Conservation (phyloP, 352 stramenopile species). For the Pythium monospermum region DNA sequence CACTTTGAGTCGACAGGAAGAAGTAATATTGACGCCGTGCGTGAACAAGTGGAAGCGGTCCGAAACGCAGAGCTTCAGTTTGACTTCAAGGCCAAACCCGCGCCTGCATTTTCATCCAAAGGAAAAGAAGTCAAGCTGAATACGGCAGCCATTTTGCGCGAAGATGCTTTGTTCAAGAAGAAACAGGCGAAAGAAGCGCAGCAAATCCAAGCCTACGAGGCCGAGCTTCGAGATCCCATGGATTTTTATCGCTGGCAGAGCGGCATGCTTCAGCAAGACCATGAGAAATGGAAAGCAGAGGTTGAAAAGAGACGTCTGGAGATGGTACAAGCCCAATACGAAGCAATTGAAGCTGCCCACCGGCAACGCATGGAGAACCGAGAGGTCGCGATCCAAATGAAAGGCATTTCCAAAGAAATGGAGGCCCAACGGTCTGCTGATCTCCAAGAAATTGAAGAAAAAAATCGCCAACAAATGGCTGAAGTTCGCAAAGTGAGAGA, state of each 20-base stretch:
- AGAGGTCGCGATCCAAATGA: slow-evolving; percentile 76
- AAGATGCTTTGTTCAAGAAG: slow-evolving; percentile 90
- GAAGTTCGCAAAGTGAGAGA: slow-evolving; percentile 79
- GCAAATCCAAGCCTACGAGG: slow-evolving; percentile 84
- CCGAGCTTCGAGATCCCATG: slow-evolving; percentile 85
- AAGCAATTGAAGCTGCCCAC: slow-evolving; percentile 69
- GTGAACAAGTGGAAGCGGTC: slow-evolving; percentile 61
- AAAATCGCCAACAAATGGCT: slow-evolving; percentile 44
- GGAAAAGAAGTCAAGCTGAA: slow-evolving; percentile 80
- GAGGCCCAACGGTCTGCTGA: slow-evolving; percentile 60
- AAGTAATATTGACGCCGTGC: slow-evolving; percentile 67
- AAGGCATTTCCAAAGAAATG: slow-evolving; percentile 61
- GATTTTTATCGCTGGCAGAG: slow-evolving; percentile 90
- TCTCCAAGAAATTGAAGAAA: slow-evolving; percentile 41
- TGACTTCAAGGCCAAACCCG: slow-evolving; percentile 75
- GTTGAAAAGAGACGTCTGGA: slow-evolving; percentile 76
- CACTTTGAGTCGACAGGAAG: slow-evolving; percentile 70
- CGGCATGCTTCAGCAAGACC: slow-evolving; percentile 79
- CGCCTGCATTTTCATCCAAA: slow-evolving; percentile 36
- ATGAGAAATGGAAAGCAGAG: slow-evolving; percentile 54
- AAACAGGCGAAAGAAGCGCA: slow-evolving; percentile 90
- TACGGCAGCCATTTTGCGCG: slow-evolving; percentile 83
- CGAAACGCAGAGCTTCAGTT: slow-evolving; percentile 53
- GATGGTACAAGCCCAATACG: slow-evolving; percentile 78
- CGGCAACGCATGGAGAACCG: slow-evolving; percentile 70